Base-by-base conservation (phyloP, 352 stramenopile genomes). In the Pythium aquatile region DNA sequence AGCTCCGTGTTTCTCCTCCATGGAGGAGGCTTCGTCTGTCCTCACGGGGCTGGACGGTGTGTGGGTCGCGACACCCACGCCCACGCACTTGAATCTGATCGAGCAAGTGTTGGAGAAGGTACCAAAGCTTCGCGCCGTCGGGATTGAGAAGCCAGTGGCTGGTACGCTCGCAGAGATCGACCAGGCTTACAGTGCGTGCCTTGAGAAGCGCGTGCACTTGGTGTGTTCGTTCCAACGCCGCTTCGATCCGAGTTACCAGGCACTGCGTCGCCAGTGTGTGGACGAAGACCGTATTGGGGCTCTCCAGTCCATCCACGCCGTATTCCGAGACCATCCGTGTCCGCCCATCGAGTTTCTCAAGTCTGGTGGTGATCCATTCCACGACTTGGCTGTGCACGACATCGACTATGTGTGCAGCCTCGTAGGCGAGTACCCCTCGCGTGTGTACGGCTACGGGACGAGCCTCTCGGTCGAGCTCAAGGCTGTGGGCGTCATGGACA, bases 151-250 rank as follows among this genome's bases (percentile, higher is more conserved):
- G 42, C 84, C 84, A 8, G 84, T 93, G 5, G 81, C 77, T 8
- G 74, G 66, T 1, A 70, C 76, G 33, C 66, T 93, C 0, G 47
- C 63, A 7, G 81, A 93, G 35, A 88, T 90, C 53, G 84, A 93
- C 57, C 62, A 63, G 2, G 78, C 74, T 1, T 93, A 93, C 61
- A 55, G 72, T 37, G 54, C 73, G 1, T 93, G 85, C 47, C 60
- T 78, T 28, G 55, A 74, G 26, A 73, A 70, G 29, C 63, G 71
- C 39, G 79, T 94, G 20, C 77, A 85, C 49, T 72, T 98, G 53
- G 87, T 92, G 61, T 97, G 91, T 63, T 95, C 88, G 20, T 98
- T 97, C 72, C 91, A 98, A 72, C 79, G 93, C 17, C 79, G 93
- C 26, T 97, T 97, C 56, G 93, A 98, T 61, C 76, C 78, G n/a